These are phyloP conservation scores for Asterella californica DNA, from an alignment of 225 moss, liverwort and hornwort species.

Conservation along the genomic window DNA sequence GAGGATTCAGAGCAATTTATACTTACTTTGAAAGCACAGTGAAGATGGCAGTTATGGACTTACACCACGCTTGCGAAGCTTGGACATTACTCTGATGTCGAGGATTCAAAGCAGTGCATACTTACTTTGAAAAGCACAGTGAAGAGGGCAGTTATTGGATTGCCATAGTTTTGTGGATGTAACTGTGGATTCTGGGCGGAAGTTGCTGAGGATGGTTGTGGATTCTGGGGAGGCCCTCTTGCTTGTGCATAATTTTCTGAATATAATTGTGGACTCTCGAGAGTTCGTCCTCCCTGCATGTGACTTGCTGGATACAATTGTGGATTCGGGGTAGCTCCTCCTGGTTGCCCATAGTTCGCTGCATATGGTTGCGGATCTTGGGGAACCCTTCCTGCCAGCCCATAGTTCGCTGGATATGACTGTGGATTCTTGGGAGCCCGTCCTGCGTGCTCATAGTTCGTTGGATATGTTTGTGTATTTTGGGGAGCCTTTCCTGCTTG, in stretches of 20 bases:
- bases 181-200: conserved; percentile 5
- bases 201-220: neutral
- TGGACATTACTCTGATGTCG: neutral
- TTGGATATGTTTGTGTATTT: neutral
- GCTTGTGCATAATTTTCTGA: neutral
- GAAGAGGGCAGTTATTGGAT: conserved; percentile 64
- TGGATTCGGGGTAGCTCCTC: neutral
- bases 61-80: neutral
- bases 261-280: no score
- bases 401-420: neutral
- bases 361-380: neutral
- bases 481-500: neutral
- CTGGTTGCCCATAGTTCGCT: no score
- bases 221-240: neutral
- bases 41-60: conserved; percentile 21
- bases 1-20: neutral
- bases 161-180: conserved; percentile 48
- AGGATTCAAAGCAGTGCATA: neutral
- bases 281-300: conserved; percentile 1
- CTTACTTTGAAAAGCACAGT: conserved; percentile 66
- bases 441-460: neutral
- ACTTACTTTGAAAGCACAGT: conserved; percentile 61
- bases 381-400: neutral
- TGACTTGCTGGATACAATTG: conserved; percentile 38
- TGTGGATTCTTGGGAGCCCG: neutral